Conservation (phyloP, 2,329 filamentous ascomycete genomes). For the Colletotrichum spaethianum region DNA sequence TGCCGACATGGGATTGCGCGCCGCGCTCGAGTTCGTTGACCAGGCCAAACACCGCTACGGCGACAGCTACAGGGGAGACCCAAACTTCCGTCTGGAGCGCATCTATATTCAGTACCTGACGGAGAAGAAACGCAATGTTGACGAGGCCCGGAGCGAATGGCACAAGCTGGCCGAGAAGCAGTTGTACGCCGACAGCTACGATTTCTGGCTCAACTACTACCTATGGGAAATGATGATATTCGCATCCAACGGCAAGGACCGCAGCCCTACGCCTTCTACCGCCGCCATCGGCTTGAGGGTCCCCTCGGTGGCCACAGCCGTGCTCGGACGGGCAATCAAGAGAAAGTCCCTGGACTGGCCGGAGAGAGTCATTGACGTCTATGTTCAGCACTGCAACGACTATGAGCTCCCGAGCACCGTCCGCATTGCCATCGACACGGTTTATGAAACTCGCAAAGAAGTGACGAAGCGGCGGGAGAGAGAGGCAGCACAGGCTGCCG, state of each 20-base stretch:
- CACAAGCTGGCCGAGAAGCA: constrained; percentile 75
- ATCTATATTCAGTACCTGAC: constrained; percentile 94
- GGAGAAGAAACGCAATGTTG: constrained; percentile 83
- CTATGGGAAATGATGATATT: constrained; percentile 87
- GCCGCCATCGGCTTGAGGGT: constrained; percentile 66
- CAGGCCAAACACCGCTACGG: constrained; percentile 84
- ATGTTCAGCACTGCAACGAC: constrained; percentile 87
- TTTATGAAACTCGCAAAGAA: constrained; percentile 76
- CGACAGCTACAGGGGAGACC: constrained; percentile 85
- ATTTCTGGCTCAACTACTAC: constrained; percentile 96
- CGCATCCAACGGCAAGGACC: constrained; percentile 63
- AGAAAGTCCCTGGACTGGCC: constrained; percentile 80
- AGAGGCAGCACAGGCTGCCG: constrained; percentile 74
- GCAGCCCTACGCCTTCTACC: constrained; percentile 66
- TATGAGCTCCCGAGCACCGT: constrained; percentile 86
- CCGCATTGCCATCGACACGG: constrained; percentile 80
- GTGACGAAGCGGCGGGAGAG: constrained; percentile 75
- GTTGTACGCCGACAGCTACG: constrained; percentile 81
- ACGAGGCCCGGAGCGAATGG: constrained; percentile 85
- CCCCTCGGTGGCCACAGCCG: constrained; percentile 81
- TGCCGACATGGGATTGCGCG: constrained; percentile 89
- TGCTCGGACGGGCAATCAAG: constrained; percentile 79
- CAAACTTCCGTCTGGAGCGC: constrained; percentile 88
- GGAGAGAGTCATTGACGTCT: constrained; percentile 81
- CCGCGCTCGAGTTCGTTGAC: constrained; percentile 87